phyloP scores from a whole-genome alignment of 1,284 basidiomycete species.

The Bjerkandera adusta region DNA sequence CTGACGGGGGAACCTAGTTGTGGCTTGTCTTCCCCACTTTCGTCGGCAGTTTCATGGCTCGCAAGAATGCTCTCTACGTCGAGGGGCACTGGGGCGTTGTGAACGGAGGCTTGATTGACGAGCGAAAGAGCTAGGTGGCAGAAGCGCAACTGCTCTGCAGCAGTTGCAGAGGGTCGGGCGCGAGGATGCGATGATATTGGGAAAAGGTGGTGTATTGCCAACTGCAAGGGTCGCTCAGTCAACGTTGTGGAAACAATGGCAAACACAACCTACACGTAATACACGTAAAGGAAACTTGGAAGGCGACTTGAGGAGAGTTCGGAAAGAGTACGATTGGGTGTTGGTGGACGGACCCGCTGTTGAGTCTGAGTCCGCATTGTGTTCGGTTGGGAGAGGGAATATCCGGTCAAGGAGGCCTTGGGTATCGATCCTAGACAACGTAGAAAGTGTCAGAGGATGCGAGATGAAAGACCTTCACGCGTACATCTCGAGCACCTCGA shows the following conservation, averaged over 20 bases:
- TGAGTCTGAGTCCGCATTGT: slow-evolving; percentile 23
- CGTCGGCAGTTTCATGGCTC: slow-evolving; percentile 26
- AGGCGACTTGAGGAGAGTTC: slow-evolving; percentile 56
- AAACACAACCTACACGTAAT: slow-evolving; percentile 41
- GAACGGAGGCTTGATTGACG: slow-evolving; percentile 63
- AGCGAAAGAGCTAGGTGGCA: slow-evolving; percentile 70
- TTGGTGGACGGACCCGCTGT: slow-evolving; percentile 20
- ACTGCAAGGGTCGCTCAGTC: slow-evolving; percentile 33
- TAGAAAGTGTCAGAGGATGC: background rate
- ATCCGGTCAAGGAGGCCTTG: slow-evolving; percentile 80
- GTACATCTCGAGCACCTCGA: slow-evolving; percentile 76
- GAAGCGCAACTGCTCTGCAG: slow-evolving; percentile 68
- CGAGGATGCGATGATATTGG: slow-evolving; percentile 68
- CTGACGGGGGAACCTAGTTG: slow-evolving; percentile 21
- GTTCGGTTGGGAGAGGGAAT: slow-evolving; percentile 51
- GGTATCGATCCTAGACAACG: slow-evolving; percentile 52
- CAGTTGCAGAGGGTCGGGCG: slow-evolving; percentile 55
- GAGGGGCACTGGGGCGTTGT: slow-evolving; percentile 43
- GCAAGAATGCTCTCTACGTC: slow-evolving; percentile 44
- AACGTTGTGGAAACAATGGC: slow-evolving; percentile 7
- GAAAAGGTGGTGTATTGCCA: slow-evolving; percentile 62
- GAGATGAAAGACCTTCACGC: slow-evolving; percentile 18
- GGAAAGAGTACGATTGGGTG: slow-evolving; percentile 51
- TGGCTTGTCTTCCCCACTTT: slow-evolving; percentile 25
- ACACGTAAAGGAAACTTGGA: slow-evolving; percentile 51